Conservation (phyloP, 306 rosid species). For the Astragalus membranaceus region DNA sequence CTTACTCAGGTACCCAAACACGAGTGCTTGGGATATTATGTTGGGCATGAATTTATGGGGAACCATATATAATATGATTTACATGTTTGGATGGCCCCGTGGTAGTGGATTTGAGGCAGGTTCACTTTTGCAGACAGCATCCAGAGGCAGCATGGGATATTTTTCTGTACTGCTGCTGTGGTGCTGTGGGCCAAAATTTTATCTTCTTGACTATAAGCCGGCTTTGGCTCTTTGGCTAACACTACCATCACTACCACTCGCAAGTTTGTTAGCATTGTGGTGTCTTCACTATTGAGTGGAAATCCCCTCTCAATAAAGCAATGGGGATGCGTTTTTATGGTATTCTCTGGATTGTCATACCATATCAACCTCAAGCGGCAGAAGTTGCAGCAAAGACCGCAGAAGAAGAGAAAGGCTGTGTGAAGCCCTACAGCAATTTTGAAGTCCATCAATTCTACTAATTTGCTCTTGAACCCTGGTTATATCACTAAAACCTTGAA, state of each 20-base stretch:
- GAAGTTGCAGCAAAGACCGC: slow-evolving; percentile 70
- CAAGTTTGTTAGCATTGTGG: slow-evolving; percentile 92
- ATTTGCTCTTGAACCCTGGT: not conserved
- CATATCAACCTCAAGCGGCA: slow-evolving; percentile 95
- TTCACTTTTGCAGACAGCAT: slow-evolving; percentile 72
- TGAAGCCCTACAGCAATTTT: slow-evolving; percentile 45
- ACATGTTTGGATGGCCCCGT: slow-evolving; percentile 86
- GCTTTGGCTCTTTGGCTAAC: slow-evolving; percentile 88
- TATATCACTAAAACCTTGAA: slow-evolving; percentile 15
- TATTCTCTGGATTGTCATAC: slow-evolving; percentile 87
- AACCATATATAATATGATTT: slow-evolving; percentile 77
- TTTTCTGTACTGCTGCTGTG: slow-evolving; percentile 78
- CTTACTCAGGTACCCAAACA: slow-evolving; percentile 74
- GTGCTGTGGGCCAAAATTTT: slow-evolving; percentile 97
- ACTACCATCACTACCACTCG: slow-evolving; percentile 98
- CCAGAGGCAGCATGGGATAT: slow-evolving; percentile 98
- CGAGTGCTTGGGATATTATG: slow-evolving; percentile 97
- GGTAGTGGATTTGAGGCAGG: slow-evolving; percentile 74
- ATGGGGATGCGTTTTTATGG: slow-evolving; percentile 89
- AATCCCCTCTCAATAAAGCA: slow-evolving; percentile 87
- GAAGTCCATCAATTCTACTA: slow-evolving; percentile 17
- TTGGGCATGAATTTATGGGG: slow-evolving; percentile 99
- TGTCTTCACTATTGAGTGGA: slow-evolving; percentile 86
- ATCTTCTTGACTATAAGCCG: slow-evolving; percentile 90
- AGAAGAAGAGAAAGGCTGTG: slow-evolving; percentile 71